A percentile compares a stretch with the other conserved stretches of the same genome.
Evolutionary conservation across 2,329 filamentous ascomycete species (phyloP).

Genomic region (Trichophyton schoenleinii): DNA sequence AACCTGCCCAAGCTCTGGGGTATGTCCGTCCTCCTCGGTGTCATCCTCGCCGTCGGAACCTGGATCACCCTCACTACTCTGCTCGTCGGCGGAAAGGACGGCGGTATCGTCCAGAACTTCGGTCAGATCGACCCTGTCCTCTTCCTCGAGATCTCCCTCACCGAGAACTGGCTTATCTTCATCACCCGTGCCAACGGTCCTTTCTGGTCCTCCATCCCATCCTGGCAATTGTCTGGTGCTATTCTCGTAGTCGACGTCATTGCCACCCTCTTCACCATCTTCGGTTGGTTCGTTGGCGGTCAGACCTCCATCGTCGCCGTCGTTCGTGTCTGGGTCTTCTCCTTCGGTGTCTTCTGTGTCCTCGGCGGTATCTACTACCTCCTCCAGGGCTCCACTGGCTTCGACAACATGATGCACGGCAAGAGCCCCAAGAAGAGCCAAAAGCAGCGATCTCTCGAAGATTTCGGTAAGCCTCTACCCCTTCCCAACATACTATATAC

Average conservation of each 20-base stretch:
- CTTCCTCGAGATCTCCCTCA: slow-evolving; percentile 81
- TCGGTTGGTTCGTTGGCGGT: slow-evolving; percentile 63
- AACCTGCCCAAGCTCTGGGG: slow-evolving; percentile 90
- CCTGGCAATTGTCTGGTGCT: slow-evolving; percentile 68
- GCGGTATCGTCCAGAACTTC: slow-evolving; percentile 82
- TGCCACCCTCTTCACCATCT: slow-evolving; percentile 74
- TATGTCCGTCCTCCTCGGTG: slow-evolving; percentile 72
- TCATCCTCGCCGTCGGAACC: slow-evolving; percentile 68
- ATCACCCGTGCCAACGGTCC: slow-evolving; percentile 87
- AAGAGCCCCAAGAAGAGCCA: slow-evolving; percentile 72
- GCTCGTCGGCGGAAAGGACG: slow-evolving; percentile 52
- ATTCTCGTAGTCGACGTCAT: slow-evolving; percentile 72
- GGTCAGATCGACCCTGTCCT: slow-evolving; percentile 70
- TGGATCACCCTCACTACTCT: slow-evolving; percentile 87
- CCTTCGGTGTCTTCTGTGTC: slow-evolving; percentile 76
- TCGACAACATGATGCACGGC: slow-evolving; percentile 89
- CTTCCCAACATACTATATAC: neutral
- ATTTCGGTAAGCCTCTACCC: slow-evolving; percentile 57
- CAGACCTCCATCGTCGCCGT: slow-evolving; percentile 70
- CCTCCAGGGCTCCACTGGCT: slow-evolving; percentile 65
- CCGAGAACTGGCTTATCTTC: slow-evolving; percentile 94
- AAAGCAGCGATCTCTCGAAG: slow-evolving; percentile 75
- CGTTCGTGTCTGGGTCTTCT: slow-evolving; percentile 83
- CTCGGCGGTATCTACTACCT: slow-evolving; percentile 70
- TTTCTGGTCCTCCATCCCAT: slow-evolving; percentile 82